Percentiles rank a stretch among this genome's conserved stretches.
Evolutionary conservation across 768 basidiomycete genomes (phyloP).

Genomic region (Candolleomyces aberdarensis): DNA sequence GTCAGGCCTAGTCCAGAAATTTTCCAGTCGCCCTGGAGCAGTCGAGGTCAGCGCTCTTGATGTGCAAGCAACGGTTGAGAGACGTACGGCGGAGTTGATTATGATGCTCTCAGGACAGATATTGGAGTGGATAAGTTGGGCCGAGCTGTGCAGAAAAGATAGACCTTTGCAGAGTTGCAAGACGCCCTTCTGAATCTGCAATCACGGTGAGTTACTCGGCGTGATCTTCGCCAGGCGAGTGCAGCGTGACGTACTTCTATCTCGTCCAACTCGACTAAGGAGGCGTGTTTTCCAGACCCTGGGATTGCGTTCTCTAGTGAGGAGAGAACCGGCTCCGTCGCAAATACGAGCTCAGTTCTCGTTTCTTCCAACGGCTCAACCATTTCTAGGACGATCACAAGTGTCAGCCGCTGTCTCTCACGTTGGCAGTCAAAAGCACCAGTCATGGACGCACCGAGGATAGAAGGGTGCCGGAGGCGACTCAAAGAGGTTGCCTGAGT

Average conservation of each 20-base stretch:
- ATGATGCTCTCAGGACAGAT: constrained; percentile 83
- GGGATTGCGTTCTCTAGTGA: constrained; percentile 78
- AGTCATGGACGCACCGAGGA: constrained; percentile 59
- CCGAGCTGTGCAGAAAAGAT: constrained; percentile 88
- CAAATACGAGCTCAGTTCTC: constrained; percentile 83
- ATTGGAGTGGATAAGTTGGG: constrained; percentile 90
- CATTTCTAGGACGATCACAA: constrained; percentile 60
- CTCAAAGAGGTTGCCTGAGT: constrained; percentile 78
- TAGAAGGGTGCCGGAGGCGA: constrained; percentile 86
- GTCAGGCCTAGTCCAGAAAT: constrained; percentile 87
- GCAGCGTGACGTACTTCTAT: constrained; percentile 61
- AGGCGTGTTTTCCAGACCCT: constrained; percentile 51
- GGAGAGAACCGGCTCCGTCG: constrained; percentile 86
- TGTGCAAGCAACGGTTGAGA: neutral
- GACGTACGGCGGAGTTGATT: constrained; percentile 80
- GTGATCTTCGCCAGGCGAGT: constrained; percentile 1
- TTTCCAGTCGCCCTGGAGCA: constrained; percentile 94
- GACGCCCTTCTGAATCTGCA: constrained; percentile 92
- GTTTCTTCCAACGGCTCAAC: constrained; percentile 97
- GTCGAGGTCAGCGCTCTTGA: neutral
- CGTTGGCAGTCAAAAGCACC: neutral
- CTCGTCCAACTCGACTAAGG: constrained; percentile 87
- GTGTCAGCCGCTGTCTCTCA: neutral
- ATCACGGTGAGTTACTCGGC: neutral
- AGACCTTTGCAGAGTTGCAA: constrained; percentile 90